Percentiles rank a stretch among this genome's conserved stretches.
phyloP scores from a whole-genome alignment of 2,329 filamentous ascomycete genomes.

The Fusarium duplospermum region DNA sequence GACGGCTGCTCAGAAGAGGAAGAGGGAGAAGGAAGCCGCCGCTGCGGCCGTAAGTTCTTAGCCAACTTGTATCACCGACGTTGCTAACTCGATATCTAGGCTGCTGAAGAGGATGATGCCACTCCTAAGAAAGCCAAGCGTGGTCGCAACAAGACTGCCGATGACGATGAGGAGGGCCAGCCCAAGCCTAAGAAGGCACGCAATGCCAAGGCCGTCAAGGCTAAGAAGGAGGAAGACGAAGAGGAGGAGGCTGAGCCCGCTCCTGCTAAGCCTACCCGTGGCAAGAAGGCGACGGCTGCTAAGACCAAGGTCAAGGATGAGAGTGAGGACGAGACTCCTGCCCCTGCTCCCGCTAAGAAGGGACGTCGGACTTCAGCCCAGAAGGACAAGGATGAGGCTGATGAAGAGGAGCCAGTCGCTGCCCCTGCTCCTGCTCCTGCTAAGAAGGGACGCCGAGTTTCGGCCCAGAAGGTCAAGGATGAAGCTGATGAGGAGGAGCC shows the following conservation, averaged over 20 bases:
- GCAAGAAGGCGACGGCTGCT: conserved; percentile 29
- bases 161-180: conserved; percentile 49
- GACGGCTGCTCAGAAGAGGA: conserved; percentile 51
- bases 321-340: conserved; percentile 27
- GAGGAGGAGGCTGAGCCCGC: conserved; percentile 30
- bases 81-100: conserved; percentile 38
- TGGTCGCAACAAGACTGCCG: conserved; percentile 50
- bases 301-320: conserved; percentile 39
- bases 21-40: conserved; percentile 49
- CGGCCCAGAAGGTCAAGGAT: conserved; percentile 31
- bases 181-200: conserved; percentile 52
- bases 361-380: conserved; percentile 14
- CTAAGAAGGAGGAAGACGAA: conserved; percentile 36
- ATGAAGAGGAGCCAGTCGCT: conserved; percentile 24
- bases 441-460: conserved; percentile 44
- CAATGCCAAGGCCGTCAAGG: conserved; percentile 42
- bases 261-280: conserved; percentile 36
- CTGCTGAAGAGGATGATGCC: conserved; percentile 44
- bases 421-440: conserved; percentile 20
- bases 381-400: conserved; percentile 37
- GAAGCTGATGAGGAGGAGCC: conserved; percentile 35
- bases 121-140: conserved; percentile 50
- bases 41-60: conserved; percentile 39
- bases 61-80: not conserved
- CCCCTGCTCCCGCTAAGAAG: conserved; percentile 45